Conservation (phyloP, 345 rosid species). For the Streptanthus diversifolius region DNA sequence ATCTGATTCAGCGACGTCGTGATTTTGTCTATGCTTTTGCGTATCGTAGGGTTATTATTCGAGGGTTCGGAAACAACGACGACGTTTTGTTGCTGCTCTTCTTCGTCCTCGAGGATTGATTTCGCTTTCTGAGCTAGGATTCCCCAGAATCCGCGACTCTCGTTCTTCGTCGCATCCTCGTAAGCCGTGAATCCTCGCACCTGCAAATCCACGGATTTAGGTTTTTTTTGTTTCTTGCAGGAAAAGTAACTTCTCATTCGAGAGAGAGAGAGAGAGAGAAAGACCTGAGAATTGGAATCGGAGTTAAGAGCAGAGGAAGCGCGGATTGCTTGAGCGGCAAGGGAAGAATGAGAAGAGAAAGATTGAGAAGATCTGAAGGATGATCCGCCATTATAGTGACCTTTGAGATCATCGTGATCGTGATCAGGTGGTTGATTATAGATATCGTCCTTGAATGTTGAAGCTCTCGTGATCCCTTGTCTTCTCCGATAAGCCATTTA, state of each 20-base stretch:
- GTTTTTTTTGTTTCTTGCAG: not conserved
- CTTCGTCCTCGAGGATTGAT: constrained; percentile 76
- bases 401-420: constrained; percentile 24
- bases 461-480: constrained; percentile 68
- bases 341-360: constrained; percentile 42
- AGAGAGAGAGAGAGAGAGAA: not conserved
- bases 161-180: constrained; percentile 35
- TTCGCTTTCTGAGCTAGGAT: constrained; percentile 83
- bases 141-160: constrained; percentile 75
- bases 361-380: constrained; percentile 41
- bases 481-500: constrained; percentile 91
- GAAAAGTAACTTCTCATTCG: not conserved
- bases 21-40: constrained; percentile 72
- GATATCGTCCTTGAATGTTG: constrained; percentile 83
- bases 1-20: constrained; percentile 75
- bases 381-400: constrained; percentile 30
- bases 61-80: constrained; percentile 34
- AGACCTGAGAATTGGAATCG: constrained; percentile 40
- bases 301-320: constrained; percentile 43
- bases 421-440: constrained; percentile 37
- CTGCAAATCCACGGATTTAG: constrained; percentile 8
- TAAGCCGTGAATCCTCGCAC: constrained; percentile 67
- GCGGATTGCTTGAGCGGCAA: constrained; percentile 87
- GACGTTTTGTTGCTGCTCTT: constrained; percentile 19
- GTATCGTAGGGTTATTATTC: constrained; percentile 44